These are phyloP conservation scores for Lagerstroemia fauriei DNA, from an alignment of 441 rosid species.

Conservation along the genomic window DNA sequence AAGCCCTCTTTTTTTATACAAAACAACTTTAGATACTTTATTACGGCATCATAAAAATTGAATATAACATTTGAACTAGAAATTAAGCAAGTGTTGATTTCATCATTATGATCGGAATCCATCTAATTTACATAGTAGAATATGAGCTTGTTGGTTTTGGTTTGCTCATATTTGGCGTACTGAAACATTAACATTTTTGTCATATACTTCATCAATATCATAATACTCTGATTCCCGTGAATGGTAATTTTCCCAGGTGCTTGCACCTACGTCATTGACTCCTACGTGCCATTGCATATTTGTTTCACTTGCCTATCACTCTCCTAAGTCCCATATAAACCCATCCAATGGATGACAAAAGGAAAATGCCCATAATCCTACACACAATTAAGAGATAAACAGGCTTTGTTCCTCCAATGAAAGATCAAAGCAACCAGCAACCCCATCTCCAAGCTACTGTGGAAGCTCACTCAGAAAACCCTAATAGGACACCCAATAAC, in stretches of 20 bases:
- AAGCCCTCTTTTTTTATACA: too few relatives aligned
- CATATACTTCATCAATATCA: neutral
- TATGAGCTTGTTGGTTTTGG: too few relatives aligned
- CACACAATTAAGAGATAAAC: neutral
- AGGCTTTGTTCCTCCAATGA: neutral
- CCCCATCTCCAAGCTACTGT: conserved; percentile 2
- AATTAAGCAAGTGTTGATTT: too few relatives aligned
- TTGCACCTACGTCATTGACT: neutral
- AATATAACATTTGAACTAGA: too few relatives aligned
- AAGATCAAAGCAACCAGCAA: neutral
- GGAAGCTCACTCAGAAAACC: conserved; percentile 22
- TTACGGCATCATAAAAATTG: too few relatives aligned
- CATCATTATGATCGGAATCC: neutral
- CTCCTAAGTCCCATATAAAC: neutral
- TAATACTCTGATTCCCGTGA: neutral
- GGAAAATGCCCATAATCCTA: neutral
- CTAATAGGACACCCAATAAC: neutral
- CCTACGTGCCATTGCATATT: neutral
- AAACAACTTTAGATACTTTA: too few relatives aligned
- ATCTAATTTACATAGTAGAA: too few relatives aligned
- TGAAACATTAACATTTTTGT: neutral
- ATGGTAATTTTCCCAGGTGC: neutral
- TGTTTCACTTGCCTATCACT: neutral
- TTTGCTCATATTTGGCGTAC: neutral
- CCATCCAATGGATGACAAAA: neutral